phyloP scores from a whole-genome alignment of 805 yeast genomes.

The Cyberlindnera samutprakarnensis region DNA sequence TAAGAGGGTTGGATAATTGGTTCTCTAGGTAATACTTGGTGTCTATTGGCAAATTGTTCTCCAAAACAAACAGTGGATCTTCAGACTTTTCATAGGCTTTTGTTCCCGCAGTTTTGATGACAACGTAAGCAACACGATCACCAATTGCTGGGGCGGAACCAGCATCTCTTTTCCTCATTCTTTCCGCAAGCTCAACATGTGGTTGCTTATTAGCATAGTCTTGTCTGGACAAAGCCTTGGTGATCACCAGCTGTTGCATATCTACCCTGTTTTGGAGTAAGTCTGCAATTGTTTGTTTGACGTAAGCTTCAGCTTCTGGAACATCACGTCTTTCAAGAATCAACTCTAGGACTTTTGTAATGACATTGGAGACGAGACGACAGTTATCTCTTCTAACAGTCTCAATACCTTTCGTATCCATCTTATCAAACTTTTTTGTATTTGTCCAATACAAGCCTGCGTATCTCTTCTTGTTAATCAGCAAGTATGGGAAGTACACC shows the following conservation, averaged over 20 bases:
- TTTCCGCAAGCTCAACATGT: constrained; percentile 90
- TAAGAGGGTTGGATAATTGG: constrained; percentile 86
- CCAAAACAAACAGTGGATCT: constrained; percentile 90
- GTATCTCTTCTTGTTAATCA: constrained; percentile 93
- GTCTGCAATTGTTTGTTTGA: constrained; percentile 83
- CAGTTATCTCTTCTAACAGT: constrained; percentile 98
- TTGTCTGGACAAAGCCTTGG: constrained; percentile 77
- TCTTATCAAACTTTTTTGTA: constrained; percentile 86
- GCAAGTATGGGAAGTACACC: constrained; percentile 87
- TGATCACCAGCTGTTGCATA: constrained; percentile 86
- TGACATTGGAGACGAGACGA: constrained; percentile 87
- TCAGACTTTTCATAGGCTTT: constrained; percentile 94
- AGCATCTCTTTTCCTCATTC: constrained; percentile 93
- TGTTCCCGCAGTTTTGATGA: constrained; percentile 68
- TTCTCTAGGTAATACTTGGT: constrained; percentile 90
- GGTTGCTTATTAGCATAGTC: constrained; percentile 97
- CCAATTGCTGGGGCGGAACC: constrained; percentile 97
- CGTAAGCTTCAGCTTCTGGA: constrained; percentile 74
- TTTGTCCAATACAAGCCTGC: constrained; percentile 97
- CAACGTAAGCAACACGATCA: constrained; percentile 96
- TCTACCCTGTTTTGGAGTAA: constrained; percentile 87
- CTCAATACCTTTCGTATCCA: constrained; percentile 98
- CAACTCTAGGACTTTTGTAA: constrained; percentile 79
- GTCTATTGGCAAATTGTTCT: constrained; percentile 88
- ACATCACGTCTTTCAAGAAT: constrained; percentile 87